Percentiles rank a stretch among this genome's conserved stretches.
phyloP scores from a whole-genome alignment of 257 asterid genomes.

The Penstemon newberryi region DNA sequence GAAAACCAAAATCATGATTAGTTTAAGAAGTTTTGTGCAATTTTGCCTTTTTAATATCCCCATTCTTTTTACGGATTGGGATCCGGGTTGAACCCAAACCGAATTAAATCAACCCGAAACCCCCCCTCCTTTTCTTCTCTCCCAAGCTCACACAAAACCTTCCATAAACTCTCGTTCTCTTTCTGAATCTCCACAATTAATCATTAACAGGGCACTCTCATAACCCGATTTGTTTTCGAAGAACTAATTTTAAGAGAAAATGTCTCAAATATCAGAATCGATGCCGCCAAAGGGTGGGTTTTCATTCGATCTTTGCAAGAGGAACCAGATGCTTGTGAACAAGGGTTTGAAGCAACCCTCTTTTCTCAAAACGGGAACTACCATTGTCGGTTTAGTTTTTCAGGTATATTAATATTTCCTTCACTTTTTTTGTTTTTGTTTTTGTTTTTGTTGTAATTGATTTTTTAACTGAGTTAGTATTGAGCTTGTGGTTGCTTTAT shows the following conservation, averaged over 20 bases:
- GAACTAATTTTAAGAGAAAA: not conserved
- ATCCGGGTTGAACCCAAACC: too few relatives aligned
- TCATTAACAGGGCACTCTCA: not conserved
- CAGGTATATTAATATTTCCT: conserved; percentile 39
- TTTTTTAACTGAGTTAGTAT: not conserved
- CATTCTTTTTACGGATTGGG: too few relatives aligned
- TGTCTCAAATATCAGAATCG: conserved; percentile 38
- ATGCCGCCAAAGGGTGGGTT: conserved; percentile 61
- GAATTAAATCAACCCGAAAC: too few relatives aligned
- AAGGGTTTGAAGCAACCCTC: conserved; percentile 71
- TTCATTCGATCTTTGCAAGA: conserved; percentile 75
- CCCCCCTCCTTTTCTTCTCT: conserved; percentile 26
- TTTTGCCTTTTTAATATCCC: too few relatives aligned
- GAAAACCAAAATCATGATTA: too few relatives aligned
- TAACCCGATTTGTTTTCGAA: not conserved
- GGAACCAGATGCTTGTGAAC: conserved; percentile 76
- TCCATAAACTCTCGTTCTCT: conserved; percentile 5
- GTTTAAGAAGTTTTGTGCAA: too few relatives aligned
- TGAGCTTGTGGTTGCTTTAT: too few relatives aligned
- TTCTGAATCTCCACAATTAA: conserved; percentile 20
- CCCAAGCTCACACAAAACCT: conserved; percentile 33
- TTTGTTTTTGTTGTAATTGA: not conserved
- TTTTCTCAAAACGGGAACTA: conserved; percentile 90
- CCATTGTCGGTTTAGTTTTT: conserved; percentile 83
- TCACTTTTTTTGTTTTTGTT: not conserved